A percentile compares a stretch with the other conserved stretches of the same genome.
These are phyloP conservation scores for Sclerotinia sclerotiorum DNA, from an alignment of 2,329 filamentous ascomycete genomes.

Conservation along the genomic window DNA sequence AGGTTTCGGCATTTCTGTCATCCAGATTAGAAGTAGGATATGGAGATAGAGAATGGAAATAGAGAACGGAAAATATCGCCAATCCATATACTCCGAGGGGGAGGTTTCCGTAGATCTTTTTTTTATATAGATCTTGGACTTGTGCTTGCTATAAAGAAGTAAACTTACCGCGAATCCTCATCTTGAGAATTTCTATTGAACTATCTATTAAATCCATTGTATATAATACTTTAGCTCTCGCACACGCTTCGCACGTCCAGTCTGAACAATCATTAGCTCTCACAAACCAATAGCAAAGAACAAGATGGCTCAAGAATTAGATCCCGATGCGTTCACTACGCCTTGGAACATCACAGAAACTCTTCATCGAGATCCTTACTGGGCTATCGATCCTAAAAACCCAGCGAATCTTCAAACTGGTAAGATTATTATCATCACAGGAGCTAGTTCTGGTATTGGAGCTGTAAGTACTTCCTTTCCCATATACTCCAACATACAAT, in stretches of 20 bases:
- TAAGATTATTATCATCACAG: slow-evolving; percentile 36
- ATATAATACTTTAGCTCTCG: background rate
- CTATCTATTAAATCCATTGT: background rate
- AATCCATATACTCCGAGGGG: too few relatives aligned
- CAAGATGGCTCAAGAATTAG: background rate
- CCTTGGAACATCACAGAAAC: slow-evolving; percentile 34
- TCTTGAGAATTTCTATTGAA: background rate
- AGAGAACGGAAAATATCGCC: too few relatives aligned
- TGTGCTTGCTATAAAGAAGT: background rate
- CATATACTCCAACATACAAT: too few relatives aligned
- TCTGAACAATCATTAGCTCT: background rate
- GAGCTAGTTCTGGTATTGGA: slow-evolving; percentile 39
- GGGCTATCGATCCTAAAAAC: slow-evolving; percentile 33
- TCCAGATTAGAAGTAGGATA: too few relatives aligned
- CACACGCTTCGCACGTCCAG: background rate
- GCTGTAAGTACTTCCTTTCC: slow-evolving; percentile 29
- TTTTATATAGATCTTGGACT: background rate
- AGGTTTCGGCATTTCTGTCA: background rate
- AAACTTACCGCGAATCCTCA: background rate
- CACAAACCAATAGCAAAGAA: background rate
- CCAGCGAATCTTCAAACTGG: slow-evolving; percentile 30
- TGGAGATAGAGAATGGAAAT: too few relatives aligned
- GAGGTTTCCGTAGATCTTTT: background rate
- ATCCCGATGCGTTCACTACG: slow-evolving; percentile 10
- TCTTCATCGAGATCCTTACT: slow-evolving; percentile 35